Base-by-base conservation (phyloP, 169 alveolate genomes). In the Fabrea salina region DNA sequence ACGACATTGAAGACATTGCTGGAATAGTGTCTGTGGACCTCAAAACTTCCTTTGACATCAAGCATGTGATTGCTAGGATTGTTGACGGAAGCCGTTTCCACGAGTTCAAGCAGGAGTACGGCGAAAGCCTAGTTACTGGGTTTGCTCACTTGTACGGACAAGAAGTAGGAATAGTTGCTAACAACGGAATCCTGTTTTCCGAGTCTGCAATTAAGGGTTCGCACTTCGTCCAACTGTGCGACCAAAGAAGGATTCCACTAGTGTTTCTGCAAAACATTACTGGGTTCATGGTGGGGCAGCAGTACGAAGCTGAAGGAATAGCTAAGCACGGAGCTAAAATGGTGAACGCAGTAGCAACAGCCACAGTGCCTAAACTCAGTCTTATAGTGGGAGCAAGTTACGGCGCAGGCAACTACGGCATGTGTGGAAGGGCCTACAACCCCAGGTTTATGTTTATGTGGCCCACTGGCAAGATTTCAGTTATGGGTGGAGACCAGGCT, bases 281-380 rank as follows among this genome's bases (percentile, higher is more conserved):
- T n/a, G 96, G 96, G 41, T 91, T 91, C 68, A 91, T 91, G 96
- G 93, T 91, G 6, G 96, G 96, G 8, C 70, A 79, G 51, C 89
- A 89, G 44, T 91, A 90, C 72, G 98, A 94, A 81, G 50, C 82
- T 41, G 92, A 89, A 43, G 98, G 98, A 5, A 94, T 94, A 40
- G 96, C 98, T 5, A 91, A 93, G 58, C 94, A 94, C 71, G 98
- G 98, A 16, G 96, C 98, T 33, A 94, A 94, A 75, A 64, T 94
- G 92, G 97, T 94, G 27, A 85, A 85, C 47, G 94, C 96, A 37
- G 94, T 88, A 13, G 79, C 96, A 19, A 89, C 92, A 50, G 87
- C 93, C 8, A 87, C 86, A 25, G 96, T 90, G 16, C 97, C 97
- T 4, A 94, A 94, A 77, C 75, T 91, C 19, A 91, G 95, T 19